phyloP scores from a whole-genome alignment of 1,284 basidiomycete species.

The Fomitiporia mediterranea region DNA sequence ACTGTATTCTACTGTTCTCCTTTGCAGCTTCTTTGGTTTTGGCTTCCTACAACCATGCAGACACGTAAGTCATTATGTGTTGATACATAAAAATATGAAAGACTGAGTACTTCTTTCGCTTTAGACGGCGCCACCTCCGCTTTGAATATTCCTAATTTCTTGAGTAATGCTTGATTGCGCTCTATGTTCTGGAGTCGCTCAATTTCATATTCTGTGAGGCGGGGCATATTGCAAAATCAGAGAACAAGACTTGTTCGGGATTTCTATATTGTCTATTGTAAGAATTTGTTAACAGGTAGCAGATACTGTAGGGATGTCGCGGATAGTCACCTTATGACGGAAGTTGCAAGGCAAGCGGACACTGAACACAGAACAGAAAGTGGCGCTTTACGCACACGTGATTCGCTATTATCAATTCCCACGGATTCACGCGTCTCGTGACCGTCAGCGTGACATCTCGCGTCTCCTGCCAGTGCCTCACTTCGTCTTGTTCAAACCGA shows the following conservation, averaged over 20 bases:
- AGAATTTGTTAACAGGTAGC: too few relatives aligned
- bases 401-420: not conserved
- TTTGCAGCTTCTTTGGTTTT: not conserved
- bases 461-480: not conserved
- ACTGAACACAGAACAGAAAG: not conserved
- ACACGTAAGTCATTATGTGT: not conserved
- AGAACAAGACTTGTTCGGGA: too few relatives aligned
- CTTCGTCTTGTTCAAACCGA: not conserved
- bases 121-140: slow-evolving; percentile 10
- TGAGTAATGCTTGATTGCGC: slow-evolving; percentile 28
- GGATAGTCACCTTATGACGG: too few relatives aligned
- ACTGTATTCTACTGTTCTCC: not conserved
- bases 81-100: not conserved
- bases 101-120: not conserved
- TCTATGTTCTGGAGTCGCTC: slow-evolving; percentile 33
- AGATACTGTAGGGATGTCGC: too few relatives aligned
- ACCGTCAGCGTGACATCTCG: not conserved
- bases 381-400: not conserved
- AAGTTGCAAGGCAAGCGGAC: too few relatives aligned
- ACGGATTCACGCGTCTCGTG: not conserved
- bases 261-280: too few relatives aligned
- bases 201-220: slow-evolving; percentile 27
- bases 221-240: slow-evolving; percentile 20
- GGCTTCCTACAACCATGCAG: not conserved
- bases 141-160: slow-evolving; percentile 21